Evolutionary conservation across 2,329 filamentous ascomycete species (phyloP), one percentile per base, ranked within the genome.

Genomic region (Fusarium devonianum): DNA sequence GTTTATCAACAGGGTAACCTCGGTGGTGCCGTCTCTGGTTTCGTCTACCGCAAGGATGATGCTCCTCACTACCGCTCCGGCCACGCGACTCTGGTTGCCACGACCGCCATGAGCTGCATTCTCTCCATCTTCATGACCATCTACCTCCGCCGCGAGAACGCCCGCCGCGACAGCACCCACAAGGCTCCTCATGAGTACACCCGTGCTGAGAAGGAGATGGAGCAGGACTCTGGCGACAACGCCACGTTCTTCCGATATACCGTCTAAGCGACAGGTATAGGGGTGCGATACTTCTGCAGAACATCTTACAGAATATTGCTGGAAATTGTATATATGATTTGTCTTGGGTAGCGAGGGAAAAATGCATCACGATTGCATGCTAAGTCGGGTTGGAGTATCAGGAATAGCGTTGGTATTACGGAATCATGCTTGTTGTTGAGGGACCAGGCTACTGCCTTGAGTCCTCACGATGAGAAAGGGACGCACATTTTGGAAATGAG

Each of bases 111-210:
- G 75, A 76, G 77, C 13, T 73, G 77, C 49, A 47, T 74, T 37
- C 71, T 85, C 10, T 79, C 75, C 32, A 65, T 76, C 33, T 71
- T 79, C 61, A 86, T 86, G 82, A 81, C 79, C 14, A 66, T 76
- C 19, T 85, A 84, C 69, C 77, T 82, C 18, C 74, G 78, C 29
- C 68, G 73, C 30, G 83, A 86, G 73, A 86, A 86, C 53, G 69
- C 71, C 4, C 74, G 81, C 37, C 74, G 84, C 11, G 80, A 85
- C 61, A 56, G 57, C 51, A 62, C 74, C 43, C 71, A 76, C 64
- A 77, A 81, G 67, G 69, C 71, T 9, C 75, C 74, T 3, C 69
- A 73, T 39, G 73, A 78, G 49, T 80, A 83, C 68, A 82, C 78
- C 3, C 68, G 75, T 30, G 79, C 80, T 56, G 80, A 85, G 73